These are phyloP conservation scores for Sordariomycetes sp. DNA, from an alignment of 2,329 filamentous ascomycete genomes.

Conservation along the genomic window DNA sequence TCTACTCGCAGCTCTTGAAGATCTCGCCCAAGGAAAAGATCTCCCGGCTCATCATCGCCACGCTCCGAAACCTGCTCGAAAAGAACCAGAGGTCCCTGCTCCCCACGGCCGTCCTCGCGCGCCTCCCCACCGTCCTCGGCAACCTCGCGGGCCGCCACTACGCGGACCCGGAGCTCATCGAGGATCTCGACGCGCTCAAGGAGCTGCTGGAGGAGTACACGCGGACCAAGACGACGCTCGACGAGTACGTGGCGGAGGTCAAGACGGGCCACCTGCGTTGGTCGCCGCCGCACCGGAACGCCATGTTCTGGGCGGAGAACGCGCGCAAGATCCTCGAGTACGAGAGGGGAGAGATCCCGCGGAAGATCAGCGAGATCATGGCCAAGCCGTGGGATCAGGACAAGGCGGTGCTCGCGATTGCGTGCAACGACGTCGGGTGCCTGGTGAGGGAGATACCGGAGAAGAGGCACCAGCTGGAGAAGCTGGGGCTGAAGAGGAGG, in stretches of 20 bases:
- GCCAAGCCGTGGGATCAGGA: slow-evolving; percentile 64
- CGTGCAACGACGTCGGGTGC: slow-evolving; percentile 83
- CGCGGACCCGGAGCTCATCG: slow-evolving; percentile 52
- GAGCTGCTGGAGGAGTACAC: slow-evolving; percentile 57
- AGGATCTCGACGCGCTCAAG: slow-evolving; percentile 50
- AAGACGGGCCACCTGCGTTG: slow-evolving; percentile 80
- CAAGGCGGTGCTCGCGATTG: slow-evolving; percentile 82
- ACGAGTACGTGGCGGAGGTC: slow-evolving; percentile 83
- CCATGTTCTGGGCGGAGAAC: slow-evolving; percentile 86
- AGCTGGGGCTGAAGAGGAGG: slow-evolving; percentile 70
- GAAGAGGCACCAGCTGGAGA: slow-evolving; percentile 69
- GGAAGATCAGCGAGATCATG: slow-evolving; percentile 78
- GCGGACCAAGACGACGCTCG: slow-evolving; percentile 66
- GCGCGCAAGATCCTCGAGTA: slow-evolving; percentile 77
- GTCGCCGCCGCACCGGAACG: slow-evolving; percentile 83
- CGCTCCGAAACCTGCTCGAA: slow-evolving; percentile 73
- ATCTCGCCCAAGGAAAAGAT: slow-evolving; percentile 97
- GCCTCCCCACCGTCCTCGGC: slow-evolving; percentile 59
- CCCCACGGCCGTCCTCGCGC: slow-evolving; percentile 76
- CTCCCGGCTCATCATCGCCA: slow-evolving; percentile 80
- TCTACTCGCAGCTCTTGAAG: slow-evolving; percentile 86
- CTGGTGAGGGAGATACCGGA: slow-evolving; percentile 85
- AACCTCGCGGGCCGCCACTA: slow-evolving; percentile 53
- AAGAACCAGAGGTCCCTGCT: slow-evolving; percentile 62
- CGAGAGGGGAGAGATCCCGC: slow-evolving; percentile 67